These are phyloP conservation scores for Sicyos baderoa DNA, from an alignment of 306 rosid species.

Conservation along the genomic window DNA sequence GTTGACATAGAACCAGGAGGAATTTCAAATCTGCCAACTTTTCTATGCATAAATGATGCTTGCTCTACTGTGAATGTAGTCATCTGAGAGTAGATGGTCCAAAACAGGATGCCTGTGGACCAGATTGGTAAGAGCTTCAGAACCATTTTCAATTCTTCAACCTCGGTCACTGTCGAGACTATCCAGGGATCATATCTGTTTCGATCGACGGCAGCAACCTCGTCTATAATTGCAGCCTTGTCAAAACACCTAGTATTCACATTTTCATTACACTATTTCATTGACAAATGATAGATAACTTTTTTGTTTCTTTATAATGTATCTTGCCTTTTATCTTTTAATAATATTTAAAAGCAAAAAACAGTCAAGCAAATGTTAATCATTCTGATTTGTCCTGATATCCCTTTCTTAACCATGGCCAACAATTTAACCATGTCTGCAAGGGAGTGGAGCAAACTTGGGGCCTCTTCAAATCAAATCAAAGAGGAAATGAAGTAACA, in stretches of 20 bases:
- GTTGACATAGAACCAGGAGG: conserved; percentile 82
- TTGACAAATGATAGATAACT: not conserved
- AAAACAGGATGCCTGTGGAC: conserved; percentile 91
- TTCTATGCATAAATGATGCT: conserved; percentile 81
- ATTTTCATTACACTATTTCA: not conserved
- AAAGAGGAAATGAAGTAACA: not conserved
- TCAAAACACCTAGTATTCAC: conserved; percentile 52
- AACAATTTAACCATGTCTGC: not conserved
- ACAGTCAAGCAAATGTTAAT: not conserved
- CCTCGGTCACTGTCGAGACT: conserved; percentile 63
- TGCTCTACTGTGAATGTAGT: conserved; percentile 91
- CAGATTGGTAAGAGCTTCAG: conserved; percentile 75
- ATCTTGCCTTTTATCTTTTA: not conserved
- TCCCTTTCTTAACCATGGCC: not conserved
- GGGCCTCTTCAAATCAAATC: not conserved
- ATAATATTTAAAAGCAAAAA: not conserved
- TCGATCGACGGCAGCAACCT: conserved; percentile 28
- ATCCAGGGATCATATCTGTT: conserved; percentile 48
- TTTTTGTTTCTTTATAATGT: not conserved
- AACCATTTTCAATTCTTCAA: conserved; percentile 90
- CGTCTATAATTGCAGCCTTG: conserved; percentile 80
- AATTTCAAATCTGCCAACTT: conserved; percentile 39
- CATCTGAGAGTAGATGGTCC: conserved; percentile 94
- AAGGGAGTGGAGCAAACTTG: not conserved
- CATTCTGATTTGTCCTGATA: not conserved